Evolutionary conservation across 768 basidiomycete species (phyloP).

Genomic region (Suillus subaureus): DNA sequence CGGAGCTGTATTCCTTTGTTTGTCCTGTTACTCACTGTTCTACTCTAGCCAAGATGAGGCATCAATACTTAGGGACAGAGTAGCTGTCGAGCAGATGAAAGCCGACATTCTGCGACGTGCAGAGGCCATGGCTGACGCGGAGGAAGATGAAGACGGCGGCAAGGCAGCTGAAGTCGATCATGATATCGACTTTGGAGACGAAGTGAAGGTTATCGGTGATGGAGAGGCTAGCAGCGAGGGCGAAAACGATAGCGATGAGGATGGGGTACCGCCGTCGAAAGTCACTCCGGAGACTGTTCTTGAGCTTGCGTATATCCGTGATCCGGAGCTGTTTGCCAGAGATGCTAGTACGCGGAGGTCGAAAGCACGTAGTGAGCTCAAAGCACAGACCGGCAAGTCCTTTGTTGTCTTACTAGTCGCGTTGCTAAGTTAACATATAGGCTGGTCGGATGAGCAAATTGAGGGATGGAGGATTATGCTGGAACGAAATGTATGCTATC

Average conservation of each 20-base stretch:
- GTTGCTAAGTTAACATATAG: conserved; percentile 32
- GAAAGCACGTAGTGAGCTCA: conserved; percentile 66
- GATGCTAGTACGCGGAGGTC: conserved; percentile 73
- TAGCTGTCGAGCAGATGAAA: conserved; percentile 76
- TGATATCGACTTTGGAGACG: conserved; percentile 58
- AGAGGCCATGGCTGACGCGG: conserved; percentile 67
- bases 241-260: conserved; percentile 34
- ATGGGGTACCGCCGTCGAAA: conserved; percentile 17
- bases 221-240: conserved; percentile 50
- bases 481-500: conserved; percentile 74
- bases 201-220: conserved; percentile 58
- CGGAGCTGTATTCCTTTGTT: conserved; percentile 20
- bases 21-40: conserved; percentile 10
- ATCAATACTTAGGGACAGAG: conserved; percentile 54
- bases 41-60: conserved; percentile 45
- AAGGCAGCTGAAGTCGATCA: conserved; percentile 36
- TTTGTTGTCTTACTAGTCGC: conserved; percentile 1
- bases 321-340: conserved; percentile 76
- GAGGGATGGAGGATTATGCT: conserved; percentile 93
- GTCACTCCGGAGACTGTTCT: conserved; percentile 61
- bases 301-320: conserved; percentile 75
- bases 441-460: conserved; percentile 83
- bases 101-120: conserved; percentile 78
- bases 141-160: conserved; percentile 52
- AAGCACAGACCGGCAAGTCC: conserved; percentile 61